Base-by-base conservation (phyloP, 441 rosid species). In the Adansonia grandidieri region DNA sequence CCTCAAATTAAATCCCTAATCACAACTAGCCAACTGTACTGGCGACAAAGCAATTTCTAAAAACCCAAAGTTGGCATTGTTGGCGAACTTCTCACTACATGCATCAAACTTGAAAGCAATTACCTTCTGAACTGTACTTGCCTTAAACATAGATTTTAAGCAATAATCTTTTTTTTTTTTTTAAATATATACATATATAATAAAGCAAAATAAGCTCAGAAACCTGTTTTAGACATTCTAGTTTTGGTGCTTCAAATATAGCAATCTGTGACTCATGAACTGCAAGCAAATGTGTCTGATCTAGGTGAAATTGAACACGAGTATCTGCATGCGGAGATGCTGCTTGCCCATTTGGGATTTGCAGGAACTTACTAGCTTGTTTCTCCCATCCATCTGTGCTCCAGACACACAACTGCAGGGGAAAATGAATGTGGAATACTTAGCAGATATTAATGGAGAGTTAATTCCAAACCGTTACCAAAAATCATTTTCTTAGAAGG, bases 341-440 rank as follows among this genome's bases (percentile, higher is more conserved):
- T 3, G 79, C 73, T 73, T 89, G 82, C 64, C 92, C 95, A 54
- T 69, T 5, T 14, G 94, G 93, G 83, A 83, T 79, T 74, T 85
- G 88, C 87, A 96, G 83, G 84, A 84, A 85, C 80, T 88, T 91
- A 78, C 87, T 89, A 6, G 91, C 78, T 87, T 91, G 99, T 85
- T 87, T 93, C 86, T 89, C 98, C 99, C 99, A 96, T 69, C 89
- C 97, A 80, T 92, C 99, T 19, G 88, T 88, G 82, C 79, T 90
- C 97, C 97, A 92, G 71, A 92, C 91, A 79, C 93, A 90, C 75
- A 92, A 76, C 97, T 92, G 84, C 51, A 67, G 64, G 64, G 20
- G 15, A 37, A 57, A 56, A 69, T 65, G 54, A 22, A 45, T 24
- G 45, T 19, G 15, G 37, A 73, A 14, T 32, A 48, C 72, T 66